Evolutionary conservation across 352 stramenopile species (phyloP).

Genomic region (Pythium angustatum): DNA sequence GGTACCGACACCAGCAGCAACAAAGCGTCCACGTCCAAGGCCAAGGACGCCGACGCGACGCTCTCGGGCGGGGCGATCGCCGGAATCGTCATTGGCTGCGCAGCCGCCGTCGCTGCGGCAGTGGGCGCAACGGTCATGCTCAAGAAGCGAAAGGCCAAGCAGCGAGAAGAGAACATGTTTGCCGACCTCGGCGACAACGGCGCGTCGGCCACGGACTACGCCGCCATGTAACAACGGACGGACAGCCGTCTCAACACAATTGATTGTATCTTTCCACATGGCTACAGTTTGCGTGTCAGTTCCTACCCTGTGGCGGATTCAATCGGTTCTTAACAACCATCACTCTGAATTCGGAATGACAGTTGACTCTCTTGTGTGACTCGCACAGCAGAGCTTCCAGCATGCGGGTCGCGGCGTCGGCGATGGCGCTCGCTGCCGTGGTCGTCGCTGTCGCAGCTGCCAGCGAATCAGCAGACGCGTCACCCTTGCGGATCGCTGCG

Average conservation of each 20-base stretch:
- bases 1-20: conserved; percentile 20
- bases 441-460: no score
- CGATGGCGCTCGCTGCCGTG: background rate
- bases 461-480: no score
- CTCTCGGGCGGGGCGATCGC: conserved; percentile 28
- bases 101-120: conserved; percentile 23
- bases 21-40: conserved; percentile 16
- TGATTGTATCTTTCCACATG: background rate
- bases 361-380: background rate
- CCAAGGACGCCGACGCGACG: background rate
- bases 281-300: no score
- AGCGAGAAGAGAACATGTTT: conserved; percentile 43
- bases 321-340: background rate
- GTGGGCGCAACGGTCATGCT: conserved; percentile 27
- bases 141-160: conserved; percentile 34
- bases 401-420: background rate
- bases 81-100: conserved; percentile 34
- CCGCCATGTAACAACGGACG: conserved; percentile 40
- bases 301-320: background rate
- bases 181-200: conserved; percentile 45
- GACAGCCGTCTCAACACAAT: background rate
- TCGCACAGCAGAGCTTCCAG: background rate
- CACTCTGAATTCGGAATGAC: background rate
- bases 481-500: conserved; percentile 13
- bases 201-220: conserved; percentile 42